phyloP scores from a whole-genome alignment of 2,329 filamentous ascomycete species.

The Aureobasidium lini region DNA sequence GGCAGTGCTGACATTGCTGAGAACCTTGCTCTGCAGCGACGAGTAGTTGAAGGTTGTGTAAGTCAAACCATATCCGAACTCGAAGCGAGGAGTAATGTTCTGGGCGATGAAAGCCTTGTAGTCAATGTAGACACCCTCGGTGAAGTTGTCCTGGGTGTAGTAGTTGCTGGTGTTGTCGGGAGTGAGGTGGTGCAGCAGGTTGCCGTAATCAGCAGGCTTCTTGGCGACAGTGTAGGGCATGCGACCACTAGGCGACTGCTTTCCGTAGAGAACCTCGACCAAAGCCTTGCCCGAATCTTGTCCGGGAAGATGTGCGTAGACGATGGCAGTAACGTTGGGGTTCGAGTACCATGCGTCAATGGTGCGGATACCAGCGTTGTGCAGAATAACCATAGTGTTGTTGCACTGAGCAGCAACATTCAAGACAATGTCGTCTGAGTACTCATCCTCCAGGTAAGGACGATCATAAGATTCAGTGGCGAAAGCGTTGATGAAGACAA shows the following conservation, averaged over 20 bases:
- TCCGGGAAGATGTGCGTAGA: slow-evolving; percentile 58
- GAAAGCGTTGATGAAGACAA: slow-evolving; percentile 56
- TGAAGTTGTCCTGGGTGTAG: slow-evolving; percentile 23
- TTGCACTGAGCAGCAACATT: slow-evolving; percentile 52
- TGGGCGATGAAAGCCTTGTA: slow-evolving; percentile 28
- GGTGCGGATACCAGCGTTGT: slow-evolving; percentile 55
- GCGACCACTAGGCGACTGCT: slow-evolving; percentile 49
- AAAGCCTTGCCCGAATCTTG: slow-evolving; percentile 54
- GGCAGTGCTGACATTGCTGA: slow-evolving; percentile 21
- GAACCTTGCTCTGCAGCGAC: slow-evolving; percentile 21
- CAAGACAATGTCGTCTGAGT: slow-evolving; percentile 49
- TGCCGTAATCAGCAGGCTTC: slow-evolving; percentile 49
- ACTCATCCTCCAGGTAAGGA: slow-evolving; percentile 27
- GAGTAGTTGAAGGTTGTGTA: slow-evolving; percentile 29
- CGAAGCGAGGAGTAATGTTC: slow-evolving; percentile 26
- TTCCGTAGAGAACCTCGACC: slow-evolving; percentile 51
- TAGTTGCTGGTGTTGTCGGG: slow-evolving; percentile 13
- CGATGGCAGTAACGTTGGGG: slow-evolving; percentile 55
- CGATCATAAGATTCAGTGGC: slow-evolving; percentile 34
- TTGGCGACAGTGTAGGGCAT: slow-evolving; percentile 56
- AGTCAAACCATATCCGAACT: slow-evolving; percentile 33
- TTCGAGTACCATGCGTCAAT: slow-evolving; percentile 57
- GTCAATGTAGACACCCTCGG: slow-evolving; percentile 32
- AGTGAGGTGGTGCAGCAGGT: slow-evolving; percentile 29
- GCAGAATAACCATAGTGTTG: slow-evolving; percentile 58